These are phyloP conservation scores for Beta macrorhiza DNA, from an alignment of 179 eudicot species.

Conservation along the genomic window DNA sequence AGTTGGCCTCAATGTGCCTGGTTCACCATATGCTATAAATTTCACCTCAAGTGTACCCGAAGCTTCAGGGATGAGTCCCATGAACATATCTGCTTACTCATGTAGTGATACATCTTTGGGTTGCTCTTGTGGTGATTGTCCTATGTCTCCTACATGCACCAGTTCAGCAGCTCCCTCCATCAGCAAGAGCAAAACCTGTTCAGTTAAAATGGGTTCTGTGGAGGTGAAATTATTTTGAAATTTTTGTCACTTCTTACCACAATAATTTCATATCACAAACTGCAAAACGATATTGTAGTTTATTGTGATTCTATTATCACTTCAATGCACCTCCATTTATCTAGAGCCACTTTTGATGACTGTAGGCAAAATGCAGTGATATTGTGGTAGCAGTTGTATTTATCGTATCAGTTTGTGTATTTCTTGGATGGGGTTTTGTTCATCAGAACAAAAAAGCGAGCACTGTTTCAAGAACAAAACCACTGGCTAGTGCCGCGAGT, in stretches of 20 bases:
- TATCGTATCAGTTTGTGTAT: slow-evolving; percentile 57
- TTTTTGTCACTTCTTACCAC: background rate
- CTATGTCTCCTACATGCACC: slow-evolving; percentile 71
- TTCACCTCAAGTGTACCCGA: slow-evolving; percentile 62
- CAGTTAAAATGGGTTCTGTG: slow-evolving; percentile 74
- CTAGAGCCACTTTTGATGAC: slow-evolving; percentile 21
- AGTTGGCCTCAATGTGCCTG: slow-evolving; percentile 63
- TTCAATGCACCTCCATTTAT: slow-evolving; percentile 19
- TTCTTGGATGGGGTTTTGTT: slow-evolving; percentile 87
- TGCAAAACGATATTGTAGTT: background rate
- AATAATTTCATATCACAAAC: background rate
- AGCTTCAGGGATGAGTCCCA: slow-evolving; percentile 80
- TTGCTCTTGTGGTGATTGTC: slow-evolving; percentile 99
- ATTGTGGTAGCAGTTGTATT: slow-evolving; percentile 65
- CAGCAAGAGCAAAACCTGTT: slow-evolving; percentile 60
- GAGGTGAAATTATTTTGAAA: slow-evolving; percentile 40
- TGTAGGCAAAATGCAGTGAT: slow-evolving; percentile 93
- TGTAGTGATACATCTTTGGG: slow-evolving; percentile 91
- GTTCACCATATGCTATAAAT: slow-evolving; percentile 90
- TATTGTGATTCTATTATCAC: background rate
- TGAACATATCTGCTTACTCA: slow-evolving; percentile 88
- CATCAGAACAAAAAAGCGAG: slow-evolving; percentile 56
- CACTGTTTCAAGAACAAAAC: slow-evolving; percentile 60
- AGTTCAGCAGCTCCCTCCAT: slow-evolving; percentile 59
- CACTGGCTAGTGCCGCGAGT: slow-evolving; percentile 50